Conservation (phyloP, 495 filamentous ascomycete species). For the Recurvomyces mirabilis region DNA sequence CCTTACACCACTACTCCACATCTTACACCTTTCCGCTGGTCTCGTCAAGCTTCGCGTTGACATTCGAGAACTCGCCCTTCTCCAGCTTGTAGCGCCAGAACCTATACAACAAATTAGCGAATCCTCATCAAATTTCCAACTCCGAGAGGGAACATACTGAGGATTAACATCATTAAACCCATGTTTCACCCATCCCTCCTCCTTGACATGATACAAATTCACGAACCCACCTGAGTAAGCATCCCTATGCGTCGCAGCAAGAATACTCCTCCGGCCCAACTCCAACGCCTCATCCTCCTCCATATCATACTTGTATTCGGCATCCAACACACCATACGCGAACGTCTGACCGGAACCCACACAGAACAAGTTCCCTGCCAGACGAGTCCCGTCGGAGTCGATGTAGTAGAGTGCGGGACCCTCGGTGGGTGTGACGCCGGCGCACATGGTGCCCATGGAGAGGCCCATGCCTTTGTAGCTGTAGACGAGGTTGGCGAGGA, state of each 20-base stretch:
- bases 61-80: conserved; percentile 96
- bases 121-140: neutral
- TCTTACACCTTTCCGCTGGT: conserved; percentile 2
- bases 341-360: conserved; percentile 97
- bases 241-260: conserved; percentile 95
- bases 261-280: conserved; percentile 78
- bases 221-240: conserved; percentile 97
- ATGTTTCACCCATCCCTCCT: conserved; percentile 96
- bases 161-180: conserved; percentile 58
- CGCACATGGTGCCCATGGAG: conserved; percentile 98
- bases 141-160: conserved; percentile 1
- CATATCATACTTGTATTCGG: conserved; percentile 85
- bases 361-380: conserved; percentile 92
- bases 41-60: conserved; percentile 63
- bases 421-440: conserved; percentile 91
- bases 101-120: neutral
- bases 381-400: conserved; percentile 89
- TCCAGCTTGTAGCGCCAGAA: conserved; percentile 99
- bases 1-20: too few relatives aligned
- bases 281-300: conserved; percentile 76
- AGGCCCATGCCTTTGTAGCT: conserved; percentile 95
- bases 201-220: conserved; percentile 97
- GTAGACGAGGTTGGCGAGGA: conserved; percentile 95
- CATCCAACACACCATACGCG: conserved; percentile 93
- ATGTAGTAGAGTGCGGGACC: conserved; percentile 98